These are phyloP conservation scores for Erysimum cheiri DNA, from an alignment of 441 rosid species.

Conservation along the genomic window DNA sequence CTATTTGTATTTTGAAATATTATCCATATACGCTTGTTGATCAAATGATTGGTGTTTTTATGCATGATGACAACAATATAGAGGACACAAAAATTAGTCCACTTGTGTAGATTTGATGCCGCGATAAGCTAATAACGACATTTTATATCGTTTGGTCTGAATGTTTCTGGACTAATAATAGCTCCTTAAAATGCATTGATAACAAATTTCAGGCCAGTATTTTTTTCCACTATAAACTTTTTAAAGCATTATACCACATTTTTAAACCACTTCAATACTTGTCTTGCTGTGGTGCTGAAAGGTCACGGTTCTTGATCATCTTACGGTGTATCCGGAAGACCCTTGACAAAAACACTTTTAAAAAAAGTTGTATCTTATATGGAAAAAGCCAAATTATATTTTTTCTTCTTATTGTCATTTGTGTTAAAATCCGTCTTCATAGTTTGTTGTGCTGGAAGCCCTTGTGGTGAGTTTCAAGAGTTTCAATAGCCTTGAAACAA, in stretches of 20 bases:
- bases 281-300: no score
- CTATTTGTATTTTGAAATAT: not conserved
- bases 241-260: not conserved
- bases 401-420: no score
- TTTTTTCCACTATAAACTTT: not conserved
- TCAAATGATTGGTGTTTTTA: conserved; percentile 14
- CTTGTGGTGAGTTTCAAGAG: no score
- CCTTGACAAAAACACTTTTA: no score
- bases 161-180: not conserved
- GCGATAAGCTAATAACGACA: conserved; percentile 10
- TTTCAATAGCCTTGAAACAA: no score
- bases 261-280: not conserved
- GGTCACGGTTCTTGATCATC: no score
- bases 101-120: conserved; percentile 10
- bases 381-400: no score
- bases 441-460: no score
- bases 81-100: not conserved
- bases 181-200: not conserved
- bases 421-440: no score
- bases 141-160: not conserved
- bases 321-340: no score
- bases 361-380: no score
- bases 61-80: conserved; percentile 25
- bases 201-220: not conserved
- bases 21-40: not conserved